Evolutionary conservation across 75 land plant genomes (phyloP).

Genomic region (Selaginella tamariscina): DNA sequence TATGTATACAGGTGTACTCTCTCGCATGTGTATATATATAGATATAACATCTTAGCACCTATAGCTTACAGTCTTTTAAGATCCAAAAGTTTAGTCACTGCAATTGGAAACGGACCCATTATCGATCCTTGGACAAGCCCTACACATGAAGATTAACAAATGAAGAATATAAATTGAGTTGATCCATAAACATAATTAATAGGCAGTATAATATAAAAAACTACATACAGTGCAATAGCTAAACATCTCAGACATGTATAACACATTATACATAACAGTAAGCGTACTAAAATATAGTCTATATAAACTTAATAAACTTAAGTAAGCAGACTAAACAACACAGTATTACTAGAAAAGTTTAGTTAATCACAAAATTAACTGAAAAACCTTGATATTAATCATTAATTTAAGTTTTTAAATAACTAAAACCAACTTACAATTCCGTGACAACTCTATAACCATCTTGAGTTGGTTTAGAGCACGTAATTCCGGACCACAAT

Average conservation of each 20-base stretch:
- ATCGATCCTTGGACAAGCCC: constrained; percentile 87
- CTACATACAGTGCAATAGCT: not conserved
- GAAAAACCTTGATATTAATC: not conserved
- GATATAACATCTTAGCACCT: not conserved
- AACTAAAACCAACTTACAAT: constrained; percentile 47
- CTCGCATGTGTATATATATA: not conserved
- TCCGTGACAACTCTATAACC: constrained; percentile 81
- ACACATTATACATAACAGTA: not conserved
- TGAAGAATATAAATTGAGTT: not conserved
- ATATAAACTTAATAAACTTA: not conserved
- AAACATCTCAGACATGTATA: not conserved
- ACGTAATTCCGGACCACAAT: constrained; percentile 85
- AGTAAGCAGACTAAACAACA: not conserved
- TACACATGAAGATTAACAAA: constrained; percentile 20
- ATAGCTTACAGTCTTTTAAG: constrained; percentile 63
- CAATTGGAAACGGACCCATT: constrained; percentile 75
- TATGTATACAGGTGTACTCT: not conserved
- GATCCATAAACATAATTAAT: constrained; percentile 4
- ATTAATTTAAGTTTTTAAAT: not conserved
- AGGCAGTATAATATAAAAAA: constrained; percentile 1
- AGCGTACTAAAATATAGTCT: not conserved
- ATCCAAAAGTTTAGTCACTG: constrained; percentile 82
- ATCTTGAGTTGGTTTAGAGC: constrained; percentile 44
- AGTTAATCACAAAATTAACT: not conserved
- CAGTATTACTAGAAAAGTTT: not conserved